A percentile compares a stretch with the other conserved stretches of the same genome.
Evolutionary conservation across 75 land plant species (phyloP).

Genomic region (Picea glauca): DNA sequence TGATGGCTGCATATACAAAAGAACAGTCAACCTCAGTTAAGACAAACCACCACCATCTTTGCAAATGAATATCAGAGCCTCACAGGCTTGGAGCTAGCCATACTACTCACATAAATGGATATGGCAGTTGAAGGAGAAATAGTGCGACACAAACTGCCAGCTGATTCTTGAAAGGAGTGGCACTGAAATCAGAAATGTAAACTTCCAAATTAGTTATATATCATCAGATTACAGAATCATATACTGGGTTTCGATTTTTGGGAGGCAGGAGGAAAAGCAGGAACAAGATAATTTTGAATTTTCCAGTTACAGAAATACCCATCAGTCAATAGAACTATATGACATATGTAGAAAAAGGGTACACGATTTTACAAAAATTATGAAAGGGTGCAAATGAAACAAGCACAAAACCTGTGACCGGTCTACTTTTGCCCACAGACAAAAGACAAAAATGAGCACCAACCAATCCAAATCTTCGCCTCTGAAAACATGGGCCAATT

Average conservation of each 20-base stretch:
- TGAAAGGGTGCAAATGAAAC: background rate
- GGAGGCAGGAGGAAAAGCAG: background rate
- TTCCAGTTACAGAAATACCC: background rate
- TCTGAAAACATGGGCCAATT: background rate
- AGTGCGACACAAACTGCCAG: background rate
- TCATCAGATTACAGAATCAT: background rate
- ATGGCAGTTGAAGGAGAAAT: background rate
- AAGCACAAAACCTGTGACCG: background rate
- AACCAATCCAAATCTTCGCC: conserved; percentile 1
- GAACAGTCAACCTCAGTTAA: background rate
- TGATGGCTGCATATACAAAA: background rate
- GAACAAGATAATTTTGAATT: background rate
- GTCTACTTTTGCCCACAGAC: background rate
- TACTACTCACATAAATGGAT: background rate
- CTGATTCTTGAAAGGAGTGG: background rate
- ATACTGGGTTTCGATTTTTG: background rate
- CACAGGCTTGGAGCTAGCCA: background rate
- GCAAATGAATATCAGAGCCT: background rate
- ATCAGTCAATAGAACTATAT: background rate
- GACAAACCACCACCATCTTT: background rate
- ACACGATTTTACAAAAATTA: background rate
- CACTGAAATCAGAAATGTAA: background rate
- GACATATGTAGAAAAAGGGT: background rate
- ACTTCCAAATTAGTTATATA: background rate
- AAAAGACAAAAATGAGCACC: background rate